phyloP scores from a whole-genome alignment of 2,329 filamentous ascomycete species.

The Hypoxylon sp. region DNA sequence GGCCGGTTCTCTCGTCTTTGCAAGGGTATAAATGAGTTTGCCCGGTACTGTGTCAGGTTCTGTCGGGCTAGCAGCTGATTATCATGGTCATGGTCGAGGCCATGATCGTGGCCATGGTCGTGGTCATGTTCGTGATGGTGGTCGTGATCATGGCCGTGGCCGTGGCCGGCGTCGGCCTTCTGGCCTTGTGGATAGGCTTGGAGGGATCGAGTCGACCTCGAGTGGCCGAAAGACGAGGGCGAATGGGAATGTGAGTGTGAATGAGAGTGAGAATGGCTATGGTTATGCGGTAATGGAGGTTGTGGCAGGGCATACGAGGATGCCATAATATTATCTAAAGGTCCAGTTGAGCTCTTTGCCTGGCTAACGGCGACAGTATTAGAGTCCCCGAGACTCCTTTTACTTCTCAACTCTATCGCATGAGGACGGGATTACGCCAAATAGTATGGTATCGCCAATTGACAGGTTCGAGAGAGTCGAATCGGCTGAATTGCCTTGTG shows the following conservation, averaged over 20 bases:
- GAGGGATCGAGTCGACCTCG: constrained; percentile 51
- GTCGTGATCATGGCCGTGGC: constrained; percentile 52
- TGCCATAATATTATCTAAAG: constrained; percentile 55
- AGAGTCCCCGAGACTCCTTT: constrained; percentile 23
- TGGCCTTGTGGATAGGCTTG: constrained; percentile 51
- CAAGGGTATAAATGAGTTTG: constrained; percentile 53
- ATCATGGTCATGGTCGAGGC: constrained; percentile 51
- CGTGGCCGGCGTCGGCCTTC: constrained; percentile 46
- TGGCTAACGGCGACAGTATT: constrained; percentile 3
- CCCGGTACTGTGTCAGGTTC: constrained; percentile 50
- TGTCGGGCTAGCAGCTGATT: constrained; percentile 42
- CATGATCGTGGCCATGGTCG: constrained; percentile 52
- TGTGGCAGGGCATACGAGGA: constrained; percentile 68
- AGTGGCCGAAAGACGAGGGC: constrained; percentile 57
- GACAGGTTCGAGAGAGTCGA: neutral
- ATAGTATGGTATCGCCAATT: constrained; percentile 17
- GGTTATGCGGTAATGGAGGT: constrained; percentile 62
- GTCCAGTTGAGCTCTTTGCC: constrained; percentile 7
- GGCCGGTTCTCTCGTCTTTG: constrained; percentile 53
- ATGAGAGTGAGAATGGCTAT: constrained; percentile 56
- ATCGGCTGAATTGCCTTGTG: constrained; percentile 16
- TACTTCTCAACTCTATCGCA: constrained; percentile 23
- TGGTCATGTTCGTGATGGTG: constrained; percentile 53
- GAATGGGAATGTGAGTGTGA: constrained; percentile 55
- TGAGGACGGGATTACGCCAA: constrained; percentile 8